Evolutionary conservation across 2,329 filamentous ascomycete genomes (phyloP).

Genomic region (Sarocladium brachiariae): DNA sequence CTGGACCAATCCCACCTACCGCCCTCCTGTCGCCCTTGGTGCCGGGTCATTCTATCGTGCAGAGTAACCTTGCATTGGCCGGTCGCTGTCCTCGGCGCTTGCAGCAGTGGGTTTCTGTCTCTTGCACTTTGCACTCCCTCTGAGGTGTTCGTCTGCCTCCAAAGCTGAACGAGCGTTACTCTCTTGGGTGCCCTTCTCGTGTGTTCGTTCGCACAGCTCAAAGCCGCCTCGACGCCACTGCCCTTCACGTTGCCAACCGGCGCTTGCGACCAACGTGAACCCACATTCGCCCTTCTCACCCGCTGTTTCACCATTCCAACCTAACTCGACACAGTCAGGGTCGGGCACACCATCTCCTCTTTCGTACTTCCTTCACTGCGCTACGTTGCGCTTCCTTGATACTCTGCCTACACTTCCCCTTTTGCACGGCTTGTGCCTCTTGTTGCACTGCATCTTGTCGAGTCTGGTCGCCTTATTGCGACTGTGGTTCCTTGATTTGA

Average conservation of each 20-base stretch:
- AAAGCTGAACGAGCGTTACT: background rate
- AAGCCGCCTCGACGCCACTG: background rate
- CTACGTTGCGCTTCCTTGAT: background rate
- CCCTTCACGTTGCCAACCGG: conserved; percentile 1
- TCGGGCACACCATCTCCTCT: conserved; percentile 5
- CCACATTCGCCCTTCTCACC: conserved; percentile 5
- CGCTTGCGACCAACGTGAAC: conserved; percentile 7
- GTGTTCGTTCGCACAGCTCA: background rate
- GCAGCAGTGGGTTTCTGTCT: background rate
- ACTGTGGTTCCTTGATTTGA: background rate
- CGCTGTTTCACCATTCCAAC: conserved; percentile 8
- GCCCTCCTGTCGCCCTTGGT: conserved; percentile 1
- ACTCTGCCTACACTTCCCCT: background rate
- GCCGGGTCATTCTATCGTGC: conserved; percentile 1
- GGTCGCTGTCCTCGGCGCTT: conserved; percentile 4
- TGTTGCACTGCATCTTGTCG: background rate
- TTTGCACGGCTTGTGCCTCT: background rate
- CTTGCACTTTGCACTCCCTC: no score
- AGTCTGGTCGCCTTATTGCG: background rate
- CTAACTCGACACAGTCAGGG: conserved; percentile 8
- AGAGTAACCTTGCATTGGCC: conserved; percentile 8
- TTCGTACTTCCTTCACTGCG: no score
- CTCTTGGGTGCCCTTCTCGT: background rate
- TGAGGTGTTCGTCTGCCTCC: no score
- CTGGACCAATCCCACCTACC: background rate